Base-by-base conservation (phyloP, 73 alveolate genomes). In the Paramecium primaurelia region DNA sequence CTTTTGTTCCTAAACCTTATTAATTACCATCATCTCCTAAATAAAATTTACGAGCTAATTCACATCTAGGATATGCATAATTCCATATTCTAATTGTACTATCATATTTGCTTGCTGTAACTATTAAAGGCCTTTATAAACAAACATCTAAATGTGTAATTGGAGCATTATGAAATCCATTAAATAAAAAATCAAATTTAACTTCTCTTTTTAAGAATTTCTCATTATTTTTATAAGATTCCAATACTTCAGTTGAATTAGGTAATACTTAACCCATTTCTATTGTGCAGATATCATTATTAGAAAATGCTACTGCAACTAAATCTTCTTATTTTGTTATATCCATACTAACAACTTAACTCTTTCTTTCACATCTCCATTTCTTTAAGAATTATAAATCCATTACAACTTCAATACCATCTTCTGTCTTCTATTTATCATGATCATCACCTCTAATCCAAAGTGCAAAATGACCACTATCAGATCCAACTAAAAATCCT, bases 111-210 rank as follows among this genome's bases (percentile, higher is more conserved):
- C 97, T 94, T 88, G 98, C 96, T 3, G 99, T 98, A 7, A 96
- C 99, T 22, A 98, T 96, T 3, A 98, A 73, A 9, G 99, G 99
- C 84, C 99, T 96, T 84, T 98, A 96, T 20, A 97, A 93, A 32
- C 99, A 99, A 20, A 98, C 98, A 95, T 98, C 99, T 93, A 98
- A 93, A 28, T 93, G 93, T 6, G 98, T 91, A 26, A 96, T 96
- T 26, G 99, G 98, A 1, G 99, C 99, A 80, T 96, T 96, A 90
- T 98, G 99, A 90, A 98, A 98, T 20, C 99, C 99, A 92, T 96
- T 97, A 83, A 99, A 97, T 34, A 97, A 97, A 44, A 97, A 94
- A 92, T 97, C 99, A 93, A 98, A 97, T 92, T 97, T 98, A 42
- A 98, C 95, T 36, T 98, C 99, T 60, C 89, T 93, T 25, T 92